Conservation (phyloP, 495 filamentous ascomycete species). For the Filosporella fistucella region DNA sequence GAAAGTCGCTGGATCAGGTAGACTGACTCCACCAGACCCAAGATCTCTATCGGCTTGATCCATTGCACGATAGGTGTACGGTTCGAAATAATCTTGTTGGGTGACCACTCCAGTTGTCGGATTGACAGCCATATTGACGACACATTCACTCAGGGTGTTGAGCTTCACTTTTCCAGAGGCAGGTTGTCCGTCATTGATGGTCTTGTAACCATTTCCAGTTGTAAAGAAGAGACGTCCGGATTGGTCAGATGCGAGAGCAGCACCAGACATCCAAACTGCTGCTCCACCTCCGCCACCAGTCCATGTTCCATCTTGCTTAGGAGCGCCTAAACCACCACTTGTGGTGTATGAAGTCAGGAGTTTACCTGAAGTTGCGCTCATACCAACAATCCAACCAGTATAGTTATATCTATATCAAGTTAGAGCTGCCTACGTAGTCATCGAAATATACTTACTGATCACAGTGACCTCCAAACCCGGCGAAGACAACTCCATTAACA, state of each 20-base stretch:
- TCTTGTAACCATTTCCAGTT: constrained; percentile 27
- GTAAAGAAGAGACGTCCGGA: constrained; percentile 32
- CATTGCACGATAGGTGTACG: constrained; percentile 25
- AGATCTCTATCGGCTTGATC: constrained; percentile 29
- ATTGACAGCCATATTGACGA: constrained; percentile 18
- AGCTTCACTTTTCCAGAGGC: constrained; percentile 29
- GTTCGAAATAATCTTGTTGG: constrained; percentile 28
- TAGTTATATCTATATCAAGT: constrained; percentile 16
- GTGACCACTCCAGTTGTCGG: constrained; percentile 13
- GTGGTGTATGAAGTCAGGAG: constrained; percentile 12
- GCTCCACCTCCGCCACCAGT: constrained; percentile 22
- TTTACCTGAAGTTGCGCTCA: constrained; percentile 18
- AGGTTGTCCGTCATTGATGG: constrained; percentile 30
- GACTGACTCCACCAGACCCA: constrained; percentile 29
- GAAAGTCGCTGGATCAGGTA: constrained; percentile 30
- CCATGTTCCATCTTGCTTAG: constrained; percentile 20
- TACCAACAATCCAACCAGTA: constrained; percentile 28
- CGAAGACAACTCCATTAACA: constrained; percentile 33
- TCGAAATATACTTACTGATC: constrained; percentile 14
- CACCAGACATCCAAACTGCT: constrained; percentile 16
- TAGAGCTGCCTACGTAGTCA: background rate
- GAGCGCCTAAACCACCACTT: constrained; percentile 9
- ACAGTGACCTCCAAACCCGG: constrained; percentile 34
- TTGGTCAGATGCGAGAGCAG: background rate
- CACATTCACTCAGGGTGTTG: constrained; percentile 19